A percentile compares a stretch with the other conserved stretches of the same genome.
These are phyloP conservation scores for Clathrospora elynae DNA, from an alignment of 2,329 filamentous ascomycete species.

Conservation along the genomic window DNA sequence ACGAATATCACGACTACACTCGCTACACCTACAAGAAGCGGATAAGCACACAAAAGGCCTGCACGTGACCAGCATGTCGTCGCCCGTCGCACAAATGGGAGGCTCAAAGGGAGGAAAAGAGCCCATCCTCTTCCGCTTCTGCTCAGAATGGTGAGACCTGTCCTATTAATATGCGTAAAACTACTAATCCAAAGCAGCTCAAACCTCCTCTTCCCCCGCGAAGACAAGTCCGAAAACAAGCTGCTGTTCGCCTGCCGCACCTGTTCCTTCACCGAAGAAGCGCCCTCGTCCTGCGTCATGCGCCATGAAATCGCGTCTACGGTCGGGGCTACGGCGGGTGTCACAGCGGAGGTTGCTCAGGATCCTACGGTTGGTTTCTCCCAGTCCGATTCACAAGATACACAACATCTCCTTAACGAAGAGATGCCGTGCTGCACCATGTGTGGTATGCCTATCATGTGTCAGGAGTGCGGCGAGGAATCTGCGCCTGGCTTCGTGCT, in stretches of 20 bases:
- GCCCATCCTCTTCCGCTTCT: constrained; percentile 96
- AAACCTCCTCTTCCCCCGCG: constrained; percentile 97
- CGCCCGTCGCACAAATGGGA: constrained; percentile 37
- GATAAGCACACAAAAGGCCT: no score
- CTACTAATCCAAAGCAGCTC: constrained; percentile 60
- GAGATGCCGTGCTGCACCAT: constrained; percentile 59
- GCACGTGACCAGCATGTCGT: constrained; percentile 48
- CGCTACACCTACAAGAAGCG: constrained; percentile 9
- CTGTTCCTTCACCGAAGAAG: constrained; percentile 87
- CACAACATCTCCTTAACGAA: constrained; percentile 33
- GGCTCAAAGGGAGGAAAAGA: constrained; percentile 57
- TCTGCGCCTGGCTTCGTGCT: constrained; percentile 52
- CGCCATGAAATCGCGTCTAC: constrained; percentile 91
- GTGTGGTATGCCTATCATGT: constrained; percentile 63
- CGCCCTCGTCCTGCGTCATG: constrained; percentile 89
- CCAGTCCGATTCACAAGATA: constrained; percentile 38
- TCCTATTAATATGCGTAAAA: not conserved
- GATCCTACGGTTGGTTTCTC: constrained; percentile 93
- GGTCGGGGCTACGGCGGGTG: constrained; percentile 92
- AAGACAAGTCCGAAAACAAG: constrained; percentile 80
- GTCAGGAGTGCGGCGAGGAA: constrained; percentile 57
- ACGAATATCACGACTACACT: not conserved
- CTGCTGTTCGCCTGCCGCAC: constrained; percentile 96
- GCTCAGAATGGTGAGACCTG: constrained; percentile 79
- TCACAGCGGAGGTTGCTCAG: constrained; percentile 94